Conservation (phyloP, 768 basidiomycete species). For the Lanmaoa rubissima region DNA sequence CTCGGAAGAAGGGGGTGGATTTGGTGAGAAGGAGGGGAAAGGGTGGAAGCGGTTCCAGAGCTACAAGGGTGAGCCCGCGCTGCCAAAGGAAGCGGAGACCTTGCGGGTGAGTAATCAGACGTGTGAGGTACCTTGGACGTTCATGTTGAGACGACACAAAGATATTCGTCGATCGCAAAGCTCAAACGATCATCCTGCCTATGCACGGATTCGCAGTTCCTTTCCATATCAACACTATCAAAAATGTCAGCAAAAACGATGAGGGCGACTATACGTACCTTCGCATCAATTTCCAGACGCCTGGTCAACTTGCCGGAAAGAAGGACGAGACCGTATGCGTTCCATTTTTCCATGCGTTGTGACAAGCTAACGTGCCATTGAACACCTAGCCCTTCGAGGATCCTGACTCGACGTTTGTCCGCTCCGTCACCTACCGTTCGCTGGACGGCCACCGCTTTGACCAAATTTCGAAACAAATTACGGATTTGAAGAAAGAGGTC, state of each 20-base stretch:
- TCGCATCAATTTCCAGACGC: conserved; percentile 97
- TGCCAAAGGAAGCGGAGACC: conserved; percentile 81
- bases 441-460: conserved; percentile 88
- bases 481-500: conserved; percentile 92
- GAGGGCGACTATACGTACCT: conserved; percentile 94
- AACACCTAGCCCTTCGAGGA: conserved; percentile 84
- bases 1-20: conserved; percentile 75
- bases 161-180: conserved; percentile 91
- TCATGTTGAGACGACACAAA: conserved; percentile 32
- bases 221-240: conserved; percentile 98
- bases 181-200: conserved; percentile 86
- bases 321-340: conserved; percentile 92
- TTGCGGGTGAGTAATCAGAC: conserved; percentile 57
- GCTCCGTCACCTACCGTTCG: conserved; percentile 92
- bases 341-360: background rate
- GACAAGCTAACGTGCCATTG: conserved; percentile 1
- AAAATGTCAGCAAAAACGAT: conserved; percentile 96
- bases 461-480: conserved; percentile 86
- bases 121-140: background rate
- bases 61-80: conserved; percentile 90
- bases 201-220: conserved; percentile 95
- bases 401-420: conserved; percentile 93
- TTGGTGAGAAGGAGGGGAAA: conserved; percentile 82
- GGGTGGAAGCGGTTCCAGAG: conserved; percentile 95
- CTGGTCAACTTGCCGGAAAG: conserved; percentile 95